Percentiles rank a stretch among this genome's conserved stretches.
Evolutionary conservation across 2,329 filamentous ascomycete species (phyloP).

Genomic region (Colletotrichum sp.): DNA sequence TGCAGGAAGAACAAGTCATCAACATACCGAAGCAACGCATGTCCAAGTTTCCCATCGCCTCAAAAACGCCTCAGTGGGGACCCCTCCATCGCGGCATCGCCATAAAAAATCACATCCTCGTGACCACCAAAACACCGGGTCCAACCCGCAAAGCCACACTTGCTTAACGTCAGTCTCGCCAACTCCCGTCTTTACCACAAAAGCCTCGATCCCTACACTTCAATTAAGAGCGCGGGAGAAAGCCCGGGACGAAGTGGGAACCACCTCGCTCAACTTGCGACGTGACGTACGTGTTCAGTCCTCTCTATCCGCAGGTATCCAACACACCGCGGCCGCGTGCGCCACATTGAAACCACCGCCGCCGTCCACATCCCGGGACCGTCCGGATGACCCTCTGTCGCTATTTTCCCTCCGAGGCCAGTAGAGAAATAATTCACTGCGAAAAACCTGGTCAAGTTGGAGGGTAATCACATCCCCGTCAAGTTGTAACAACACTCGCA

Average conservation of each 20-base stretch:
- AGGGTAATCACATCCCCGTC: background rate
- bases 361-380: background rate
- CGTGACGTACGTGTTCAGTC: constrained; percentile 3
- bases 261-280: constrained; percentile 3
- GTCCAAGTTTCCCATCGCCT: background rate
- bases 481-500: background rate
- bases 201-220: background rate
- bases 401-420: fast-evolving
- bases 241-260: background rate
- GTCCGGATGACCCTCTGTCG: background rate
- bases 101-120: background rate
- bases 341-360: background rate
- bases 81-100: background rate
- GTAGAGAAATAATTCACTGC: background rate
- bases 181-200: background rate
- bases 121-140: background rate
- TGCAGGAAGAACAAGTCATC: background rate
- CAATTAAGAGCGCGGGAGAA: background rate
- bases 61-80: background rate
- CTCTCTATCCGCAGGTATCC: background rate
- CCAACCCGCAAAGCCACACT: background rate
- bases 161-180: background rate
- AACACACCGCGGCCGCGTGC: background rate
- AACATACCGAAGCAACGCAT: background rate
- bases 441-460: background rate